These are phyloP conservation scores for Vigna trinervia DNA, from an alignment of 306 rosid genomes.

Conservation along the genomic window DNA sequence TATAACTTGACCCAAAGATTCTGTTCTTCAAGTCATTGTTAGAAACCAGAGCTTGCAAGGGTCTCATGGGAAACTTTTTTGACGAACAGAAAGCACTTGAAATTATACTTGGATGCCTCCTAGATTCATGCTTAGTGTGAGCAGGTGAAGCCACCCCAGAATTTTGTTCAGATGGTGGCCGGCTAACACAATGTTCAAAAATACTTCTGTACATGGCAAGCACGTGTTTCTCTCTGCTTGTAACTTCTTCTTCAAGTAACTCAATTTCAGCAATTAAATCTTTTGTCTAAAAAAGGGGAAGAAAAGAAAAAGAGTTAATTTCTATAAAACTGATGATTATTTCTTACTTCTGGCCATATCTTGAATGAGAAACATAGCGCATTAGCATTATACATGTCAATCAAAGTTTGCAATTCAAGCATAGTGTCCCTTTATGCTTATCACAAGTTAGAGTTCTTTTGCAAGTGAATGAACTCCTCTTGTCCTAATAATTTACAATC, in stretches of 20 bases:
- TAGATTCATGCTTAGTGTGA: constrained; percentile 70
- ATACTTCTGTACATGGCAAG: constrained; percentile 79
- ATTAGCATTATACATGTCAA: neutral
- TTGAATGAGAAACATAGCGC: neutral
- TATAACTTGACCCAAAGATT: constrained; percentile 56
- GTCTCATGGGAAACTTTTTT: constrained; percentile 75
- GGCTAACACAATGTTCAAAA: constrained; percentile 78
- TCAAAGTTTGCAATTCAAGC: neutral
- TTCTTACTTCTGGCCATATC: neutral
- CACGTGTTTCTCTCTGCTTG: constrained; percentile 85
- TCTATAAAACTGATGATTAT: constrained; percentile 16
- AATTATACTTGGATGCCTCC: constrained; percentile 93
- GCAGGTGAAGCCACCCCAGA: constrained; percentile 80
- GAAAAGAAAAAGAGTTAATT: constrained; percentile 36
- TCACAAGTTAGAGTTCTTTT: neutral
- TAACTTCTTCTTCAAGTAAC: constrained; percentile 94
- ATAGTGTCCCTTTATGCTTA: neutral
- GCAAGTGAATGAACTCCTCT: neutral
- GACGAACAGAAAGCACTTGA: constrained; percentile 96
- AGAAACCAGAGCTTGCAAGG: constrained; percentile 71
- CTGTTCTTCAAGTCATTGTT: constrained; percentile 63
- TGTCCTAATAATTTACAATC: constrained; percentile 20
- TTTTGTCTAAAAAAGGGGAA: constrained; percentile 60
- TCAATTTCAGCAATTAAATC: constrained; percentile 89
- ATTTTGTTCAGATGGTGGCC: constrained; percentile 75